Evolutionary conservation across 2,329 filamentous ascomycete genomes (phyloP).

Genomic region (Aspergillus tubingensis): DNA sequence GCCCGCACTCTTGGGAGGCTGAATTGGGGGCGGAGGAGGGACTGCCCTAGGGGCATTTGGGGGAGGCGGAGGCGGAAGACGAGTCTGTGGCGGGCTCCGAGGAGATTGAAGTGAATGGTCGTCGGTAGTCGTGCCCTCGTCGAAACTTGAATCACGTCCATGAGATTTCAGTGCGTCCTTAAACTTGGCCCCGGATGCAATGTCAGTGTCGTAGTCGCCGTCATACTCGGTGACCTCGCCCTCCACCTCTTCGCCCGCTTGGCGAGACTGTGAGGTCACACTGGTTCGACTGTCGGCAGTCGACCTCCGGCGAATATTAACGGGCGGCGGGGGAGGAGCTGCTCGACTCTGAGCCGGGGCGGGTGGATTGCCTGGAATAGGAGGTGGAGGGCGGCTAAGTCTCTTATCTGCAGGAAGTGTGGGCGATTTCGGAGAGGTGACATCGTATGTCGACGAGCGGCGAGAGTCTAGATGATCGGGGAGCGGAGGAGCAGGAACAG

Average conservation of each 20-base stretch:
- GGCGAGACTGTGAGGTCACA: constrained; percentile 46
- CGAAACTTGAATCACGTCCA: constrained; percentile 72
- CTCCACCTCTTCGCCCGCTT: constrained; percentile 62
- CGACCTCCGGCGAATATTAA: constrained; percentile 57
- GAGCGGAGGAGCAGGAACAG: constrained; percentile 48
- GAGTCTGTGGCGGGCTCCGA: constrained; percentile 41
- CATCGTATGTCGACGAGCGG: constrained; percentile 40
- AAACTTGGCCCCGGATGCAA: constrained; percentile 87
- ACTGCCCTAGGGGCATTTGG: constrained; percentile 62
- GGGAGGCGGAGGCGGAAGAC: constrained; percentile 53
- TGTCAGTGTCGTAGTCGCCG: constrained; percentile 97
- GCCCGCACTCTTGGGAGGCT: constrained; percentile 53
- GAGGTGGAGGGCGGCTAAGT: constrained; percentile 47
- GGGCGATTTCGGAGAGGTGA: constrained; percentile 44
- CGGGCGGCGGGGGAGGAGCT: constrained; percentile 64
- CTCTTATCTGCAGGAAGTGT: constrained; percentile 41
- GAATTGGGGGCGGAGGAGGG: constrained; percentile 66
- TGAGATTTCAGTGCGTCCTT: constrained; percentile 90
- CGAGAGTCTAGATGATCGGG: constrained; percentile 44
- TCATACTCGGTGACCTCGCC: constrained; percentile 92
- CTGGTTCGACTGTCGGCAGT: constrained; percentile 56
- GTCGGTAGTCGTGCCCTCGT: constrained; percentile 63
- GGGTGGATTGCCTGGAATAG: constrained; percentile 43
- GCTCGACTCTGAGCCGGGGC: constrained; percentile 57
- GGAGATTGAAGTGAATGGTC: constrained; percentile 55